phyloP scores from a whole-genome alignment of 345 rosid species.

The Gossypium longicalyx region DNA sequence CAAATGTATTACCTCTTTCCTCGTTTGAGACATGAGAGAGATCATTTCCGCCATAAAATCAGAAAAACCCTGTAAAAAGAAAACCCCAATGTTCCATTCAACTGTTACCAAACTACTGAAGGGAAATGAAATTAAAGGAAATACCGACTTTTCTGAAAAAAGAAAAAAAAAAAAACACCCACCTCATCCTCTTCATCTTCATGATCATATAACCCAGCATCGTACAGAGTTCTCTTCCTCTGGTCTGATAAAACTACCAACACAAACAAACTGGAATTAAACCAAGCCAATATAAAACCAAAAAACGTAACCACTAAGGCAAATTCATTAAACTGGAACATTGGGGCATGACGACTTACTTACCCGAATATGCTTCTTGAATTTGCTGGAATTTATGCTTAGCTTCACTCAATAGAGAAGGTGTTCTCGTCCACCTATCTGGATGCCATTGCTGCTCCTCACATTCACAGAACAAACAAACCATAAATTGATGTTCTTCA shows the following conservation, averaged over 20 bases:
- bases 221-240: slow-evolving; percentile 44
- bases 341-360: not conserved
- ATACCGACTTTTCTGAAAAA: not conserved
- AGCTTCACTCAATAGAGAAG: slow-evolving; percentile 39
- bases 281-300: not conserved
- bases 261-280: not conserved
- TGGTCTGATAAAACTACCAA: slow-evolving; percentile 43
- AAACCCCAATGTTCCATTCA: not conserved
- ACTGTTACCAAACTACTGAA: not conserved
- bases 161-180: not conserved
- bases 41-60: slow-evolving; percentile 52
- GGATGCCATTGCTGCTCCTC: slow-evolving; percentile 58
- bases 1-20: slow-evolving; percentile 31
- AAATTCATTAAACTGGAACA: not conserved
- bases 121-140: not conserved
- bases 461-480: not conserved
- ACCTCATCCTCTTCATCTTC: slow-evolving; percentile 51
- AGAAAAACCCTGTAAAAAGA: slow-evolving; percentile 37
- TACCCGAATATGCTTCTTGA: slow-evolving; percentile 63
- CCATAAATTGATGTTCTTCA: not conserved
- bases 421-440: slow-evolving; percentile 45
- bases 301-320: not conserved
- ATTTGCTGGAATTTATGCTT: slow-evolving; percentile 56
- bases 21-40: slow-evolving; percentile 40
- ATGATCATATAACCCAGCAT: slow-evolving; percentile 42